Conservation (phyloP, 257 asterid species). For the Solanum paucissectum region DNA sequence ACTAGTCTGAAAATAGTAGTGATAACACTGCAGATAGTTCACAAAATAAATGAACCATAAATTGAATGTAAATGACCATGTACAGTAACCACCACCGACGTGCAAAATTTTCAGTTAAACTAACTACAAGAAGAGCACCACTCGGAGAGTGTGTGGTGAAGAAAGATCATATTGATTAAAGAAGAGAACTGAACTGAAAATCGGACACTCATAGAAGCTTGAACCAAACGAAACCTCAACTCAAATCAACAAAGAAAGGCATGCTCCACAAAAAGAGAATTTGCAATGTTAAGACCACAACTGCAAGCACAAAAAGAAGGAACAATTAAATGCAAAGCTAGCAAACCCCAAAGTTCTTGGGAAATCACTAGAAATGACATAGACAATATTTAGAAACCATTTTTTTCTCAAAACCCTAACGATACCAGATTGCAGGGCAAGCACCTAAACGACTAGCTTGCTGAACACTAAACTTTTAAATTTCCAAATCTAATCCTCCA, state of each 20-base stretch:
- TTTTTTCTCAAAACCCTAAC: background rate
- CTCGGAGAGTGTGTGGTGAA: too few species aligned
- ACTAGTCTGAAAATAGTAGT: background rate
- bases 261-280: background rate
- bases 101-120: too few species aligned
- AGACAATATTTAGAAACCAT: background rate
- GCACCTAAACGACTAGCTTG: background rate
- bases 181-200: too few species aligned
- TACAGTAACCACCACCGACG: too few species aligned
- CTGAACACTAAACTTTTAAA: too few species aligned
- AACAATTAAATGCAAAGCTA: too few species aligned
- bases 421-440: background rate
- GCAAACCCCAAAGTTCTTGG: background rate
- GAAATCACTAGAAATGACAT: background rate
- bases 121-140: too few species aligned
- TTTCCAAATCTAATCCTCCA: background rate
- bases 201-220: background rate
- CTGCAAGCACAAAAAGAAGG: background rate
- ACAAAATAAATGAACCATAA: background rate
- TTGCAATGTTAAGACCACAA: background rate
- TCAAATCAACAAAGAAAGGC: too few species aligned
- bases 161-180: too few species aligned
- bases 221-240: background rate
- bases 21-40: background rate
- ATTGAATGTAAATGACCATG: too few species aligned